These are phyloP conservation scores for Fusarium sp. DNA, from an alignment of 2,329 filamentous ascomycete genomes.

Conservation along the genomic window DNA sequence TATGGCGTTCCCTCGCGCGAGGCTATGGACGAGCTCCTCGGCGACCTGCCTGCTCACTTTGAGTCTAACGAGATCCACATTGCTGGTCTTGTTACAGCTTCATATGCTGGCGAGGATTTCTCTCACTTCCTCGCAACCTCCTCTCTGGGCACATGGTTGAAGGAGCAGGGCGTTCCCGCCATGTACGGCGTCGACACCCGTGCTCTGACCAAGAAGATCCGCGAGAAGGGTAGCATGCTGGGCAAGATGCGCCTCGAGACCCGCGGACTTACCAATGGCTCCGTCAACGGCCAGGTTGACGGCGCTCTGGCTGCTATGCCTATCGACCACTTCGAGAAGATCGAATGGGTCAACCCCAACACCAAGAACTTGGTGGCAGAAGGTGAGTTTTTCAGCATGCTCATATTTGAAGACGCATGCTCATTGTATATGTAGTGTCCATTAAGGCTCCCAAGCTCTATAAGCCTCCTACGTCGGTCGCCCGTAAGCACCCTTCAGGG, in stretches of 20 bases:
- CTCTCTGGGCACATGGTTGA: constrained; percentile 94
- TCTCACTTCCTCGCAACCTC: constrained; percentile 94
- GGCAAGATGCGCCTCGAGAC: constrained; percentile 86
- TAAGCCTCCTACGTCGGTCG: constrained; percentile 77
- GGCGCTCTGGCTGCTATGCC: constrained; percentile 46
- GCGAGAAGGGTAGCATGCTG: constrained; percentile 95
- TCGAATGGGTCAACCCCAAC: constrained; percentile 95
- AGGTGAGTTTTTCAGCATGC: constrained; percentile 73
- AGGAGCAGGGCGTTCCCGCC: constrained; percentile 93
- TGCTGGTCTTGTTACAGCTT: constrained; percentile 89
- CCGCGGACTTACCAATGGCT: constrained; percentile 61
- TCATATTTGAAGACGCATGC: constrained; percentile 50
- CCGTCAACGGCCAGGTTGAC: constrained; percentile 53
- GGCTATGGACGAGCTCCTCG: constrained; percentile 85
- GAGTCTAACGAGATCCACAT: constrained; percentile 95
- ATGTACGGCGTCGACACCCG: constrained; percentile 97
- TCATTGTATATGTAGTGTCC: constrained; percentile 77
- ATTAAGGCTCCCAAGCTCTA: constrained; percentile 89
- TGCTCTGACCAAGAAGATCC: constrained; percentile 92
- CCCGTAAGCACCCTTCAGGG: constrained; percentile 89
- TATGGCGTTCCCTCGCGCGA: constrained; percentile 95
- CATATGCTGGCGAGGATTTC: constrained; percentile 94
- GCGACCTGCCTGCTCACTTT: constrained; percentile 91
- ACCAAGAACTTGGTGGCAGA: constrained; percentile 92
- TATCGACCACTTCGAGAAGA: constrained; percentile 75